phyloP scores from a whole-genome alignment of 805 yeast genomes.

The Candida qinlingensis region DNA sequence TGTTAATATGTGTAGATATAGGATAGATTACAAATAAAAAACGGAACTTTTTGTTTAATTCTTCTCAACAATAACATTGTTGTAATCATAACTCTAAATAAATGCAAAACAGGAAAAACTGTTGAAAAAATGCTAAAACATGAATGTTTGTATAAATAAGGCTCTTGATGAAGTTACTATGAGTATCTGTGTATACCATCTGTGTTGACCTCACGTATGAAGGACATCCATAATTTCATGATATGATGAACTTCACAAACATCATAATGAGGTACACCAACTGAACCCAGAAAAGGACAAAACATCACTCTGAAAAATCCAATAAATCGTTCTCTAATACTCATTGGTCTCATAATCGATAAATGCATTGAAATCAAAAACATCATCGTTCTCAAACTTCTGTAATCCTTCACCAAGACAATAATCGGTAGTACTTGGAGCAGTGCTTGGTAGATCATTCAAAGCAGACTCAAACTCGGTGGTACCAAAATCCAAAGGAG shows the following conservation, averaged over 20 bases:
- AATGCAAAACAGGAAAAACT: background rate
- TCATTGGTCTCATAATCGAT: conserved; percentile 13
- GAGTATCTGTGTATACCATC: too few relatives aligned
- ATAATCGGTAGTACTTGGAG: conserved; percentile 1
- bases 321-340: background rate
- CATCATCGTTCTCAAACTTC: conserved; percentile 11
- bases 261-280: background rate
- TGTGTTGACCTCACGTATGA: too few relatives aligned
- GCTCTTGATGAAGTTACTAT: background rate
- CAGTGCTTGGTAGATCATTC: background rate
- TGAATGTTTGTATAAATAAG: background rate
- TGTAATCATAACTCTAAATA: background rate
- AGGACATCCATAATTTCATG: background rate
- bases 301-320: background rate
- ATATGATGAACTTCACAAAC: background rate
- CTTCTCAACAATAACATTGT: too few relatives aligned
- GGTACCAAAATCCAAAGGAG: conserved; percentile 7
- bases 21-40: background rate
- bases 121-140: background rate
- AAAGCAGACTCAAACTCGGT: conserved; percentile 8
- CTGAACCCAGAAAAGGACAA: too few relatives aligned
- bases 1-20: background rate
- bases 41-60: background rate
- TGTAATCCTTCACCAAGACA: background rate
- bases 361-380: conserved; percentile 23